phyloP scores from a whole-genome alignment of 306 rosid genomes.

The Trichosanthes cucumerina region DNA sequence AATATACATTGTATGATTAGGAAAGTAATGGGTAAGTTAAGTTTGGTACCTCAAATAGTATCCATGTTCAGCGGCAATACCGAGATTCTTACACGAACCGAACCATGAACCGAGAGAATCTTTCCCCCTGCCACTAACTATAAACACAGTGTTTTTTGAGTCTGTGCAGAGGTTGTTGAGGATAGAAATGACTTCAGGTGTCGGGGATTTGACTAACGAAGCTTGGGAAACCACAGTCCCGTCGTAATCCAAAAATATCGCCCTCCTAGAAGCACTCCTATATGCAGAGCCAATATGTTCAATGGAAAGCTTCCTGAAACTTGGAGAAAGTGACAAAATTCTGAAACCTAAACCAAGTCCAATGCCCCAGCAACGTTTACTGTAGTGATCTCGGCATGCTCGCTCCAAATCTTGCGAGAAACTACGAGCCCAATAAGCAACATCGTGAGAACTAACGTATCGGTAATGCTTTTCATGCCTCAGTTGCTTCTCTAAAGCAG shows the following conservation, averaged over 20 bases:
- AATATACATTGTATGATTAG: neutral
- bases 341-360: conserved; percentile 74
- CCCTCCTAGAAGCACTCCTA: conserved; percentile 49
- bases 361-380: conserved; percentile 59
- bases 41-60: conserved; percentile 53
- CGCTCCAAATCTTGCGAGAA: conserved; percentile 57
- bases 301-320: conserved; percentile 65
- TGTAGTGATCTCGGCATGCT: conserved; percentile 64
- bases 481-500: conserved; percentile 43
- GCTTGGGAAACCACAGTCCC: conserved; percentile 69
- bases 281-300: conserved; percentile 53
- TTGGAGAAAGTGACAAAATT: conserved; percentile 73
- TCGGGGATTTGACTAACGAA: conserved; percentile 49
- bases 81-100: conserved; percentile 62
- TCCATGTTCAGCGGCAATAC: conserved; percentile 94
- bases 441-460: conserved; percentile 76
- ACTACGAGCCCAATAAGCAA: conserved; percentile 67
- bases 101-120: conserved; percentile 57
- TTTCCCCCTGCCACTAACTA: conserved; percentile 75
- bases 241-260: conserved; percentile 83
- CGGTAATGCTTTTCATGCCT: conserved; percentile 76
- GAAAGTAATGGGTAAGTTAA: neutral
- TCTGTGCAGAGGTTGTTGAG: conserved; percentile 60
- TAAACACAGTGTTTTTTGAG: conserved; percentile 59
- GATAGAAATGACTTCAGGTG: conserved; percentile 47